These are phyloP conservation scores for Alternaria gaisen DNA, from an alignment of 2,329 filamentous ascomycete genomes.

Conservation along the genomic window DNA sequence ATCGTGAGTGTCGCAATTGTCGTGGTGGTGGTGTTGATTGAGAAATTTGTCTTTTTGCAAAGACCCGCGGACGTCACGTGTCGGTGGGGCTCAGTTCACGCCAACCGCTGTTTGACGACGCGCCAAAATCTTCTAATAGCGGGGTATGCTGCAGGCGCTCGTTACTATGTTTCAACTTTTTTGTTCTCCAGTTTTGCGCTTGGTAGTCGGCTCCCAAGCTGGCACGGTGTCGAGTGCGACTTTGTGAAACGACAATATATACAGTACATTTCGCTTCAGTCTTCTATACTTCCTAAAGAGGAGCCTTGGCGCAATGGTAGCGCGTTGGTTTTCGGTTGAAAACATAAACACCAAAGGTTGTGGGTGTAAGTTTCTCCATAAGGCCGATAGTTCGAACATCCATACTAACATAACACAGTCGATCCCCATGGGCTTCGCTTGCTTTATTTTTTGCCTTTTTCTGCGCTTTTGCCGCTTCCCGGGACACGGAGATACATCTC, in stretches of 20 bases:
- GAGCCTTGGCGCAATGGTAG: slow-evolving; percentile 39
- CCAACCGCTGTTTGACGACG: background rate
- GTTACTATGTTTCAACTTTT: background rate
- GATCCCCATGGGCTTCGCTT: slow-evolving; percentile 22
- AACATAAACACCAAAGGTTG: slow-evolving; percentile 33
- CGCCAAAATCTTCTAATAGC: background rate
- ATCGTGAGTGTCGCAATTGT: background rate
- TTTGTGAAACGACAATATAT: background rate
- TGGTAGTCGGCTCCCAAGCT: background rate
- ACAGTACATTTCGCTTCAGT: slow-evolving; percentile 3
- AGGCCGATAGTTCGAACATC: background rate
- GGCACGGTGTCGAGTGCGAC: background rate
- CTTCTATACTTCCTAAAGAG: slow-evolving; percentile 18
- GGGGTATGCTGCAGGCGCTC: slow-evolving; percentile 7
- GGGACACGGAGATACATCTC: background rate
- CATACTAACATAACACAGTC: slow-evolving; percentile 7
- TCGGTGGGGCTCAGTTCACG: background rate
- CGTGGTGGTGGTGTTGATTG: background rate
- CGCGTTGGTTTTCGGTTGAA: slow-evolving; percentile 38
- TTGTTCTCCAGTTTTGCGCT: background rate
- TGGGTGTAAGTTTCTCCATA: slow-evolving; percentile 16
- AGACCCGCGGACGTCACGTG: background rate
- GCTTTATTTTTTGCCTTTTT: slow-evolving; percentile 19
- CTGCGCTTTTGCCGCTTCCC: background rate
- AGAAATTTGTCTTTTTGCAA: background rate